Conservation (phyloP, 148 eudicot genomes). For the Cornus kousa region DNA sequence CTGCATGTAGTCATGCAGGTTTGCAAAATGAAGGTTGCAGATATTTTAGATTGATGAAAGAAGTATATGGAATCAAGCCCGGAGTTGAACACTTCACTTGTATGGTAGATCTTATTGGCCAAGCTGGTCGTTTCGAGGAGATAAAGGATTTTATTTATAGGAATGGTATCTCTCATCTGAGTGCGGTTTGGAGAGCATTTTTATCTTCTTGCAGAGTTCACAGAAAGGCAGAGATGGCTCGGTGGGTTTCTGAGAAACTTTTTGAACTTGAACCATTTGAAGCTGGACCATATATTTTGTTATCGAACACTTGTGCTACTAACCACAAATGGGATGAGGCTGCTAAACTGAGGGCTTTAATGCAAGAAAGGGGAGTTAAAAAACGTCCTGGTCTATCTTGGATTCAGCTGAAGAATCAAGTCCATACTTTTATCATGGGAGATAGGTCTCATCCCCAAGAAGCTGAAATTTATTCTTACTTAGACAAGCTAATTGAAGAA, state of each 20-base stretch:
- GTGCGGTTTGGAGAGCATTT: conserved; percentile 77
- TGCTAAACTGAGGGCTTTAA: conserved; percentile 54
- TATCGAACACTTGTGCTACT: conserved; percentile 66
- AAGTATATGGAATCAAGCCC: conserved; percentile 50
- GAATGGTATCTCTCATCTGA: conserved; percentile 47
- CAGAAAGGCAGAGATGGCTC: conserved; percentile 66
- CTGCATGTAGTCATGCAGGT: conserved; percentile 78
- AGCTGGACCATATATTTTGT: conserved; percentile 57
- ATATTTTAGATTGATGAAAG: conserved; percentile 63
- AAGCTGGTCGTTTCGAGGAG: conserved; percentile 67
- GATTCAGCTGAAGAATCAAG: conserved; percentile 42
- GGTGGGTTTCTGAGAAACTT: conserved; percentile 59
- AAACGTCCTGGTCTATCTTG: conserved; percentile 82
- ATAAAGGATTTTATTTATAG: conserved; percentile 53
- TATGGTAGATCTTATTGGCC: conserved; percentile 85
- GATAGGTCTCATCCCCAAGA: conserved; percentile 27
- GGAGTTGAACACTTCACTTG: conserved; percentile 69
- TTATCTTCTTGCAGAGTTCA: conserved; percentile 75
- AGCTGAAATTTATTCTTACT: conserved; percentile 35
- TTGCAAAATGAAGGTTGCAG: conserved; percentile 62
- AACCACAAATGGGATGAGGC: conserved; percentile 68
- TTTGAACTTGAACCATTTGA: conserved; percentile 63
- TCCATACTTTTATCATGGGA: conserved; percentile 36
- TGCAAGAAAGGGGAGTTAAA: conserved; percentile 57
- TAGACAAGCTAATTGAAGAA: conserved; percentile 29